phyloP scores from a whole-genome alignment of 2,329 filamentous ascomycete genomes.

The Dactylonectria estremocensis region DNA sequence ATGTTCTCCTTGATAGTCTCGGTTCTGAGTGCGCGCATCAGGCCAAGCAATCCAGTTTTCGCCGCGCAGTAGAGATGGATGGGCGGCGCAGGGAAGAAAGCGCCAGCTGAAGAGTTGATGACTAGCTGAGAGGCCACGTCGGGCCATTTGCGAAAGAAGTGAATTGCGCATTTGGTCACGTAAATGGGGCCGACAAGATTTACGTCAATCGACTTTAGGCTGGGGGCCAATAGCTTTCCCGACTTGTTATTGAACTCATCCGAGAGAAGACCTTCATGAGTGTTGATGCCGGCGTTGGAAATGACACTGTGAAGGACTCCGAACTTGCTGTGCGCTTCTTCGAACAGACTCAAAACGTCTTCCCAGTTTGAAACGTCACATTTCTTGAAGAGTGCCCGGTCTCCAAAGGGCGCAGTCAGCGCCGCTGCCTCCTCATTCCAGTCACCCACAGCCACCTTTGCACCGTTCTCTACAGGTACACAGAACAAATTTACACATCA shows the following conservation, averaged over 20 bases:
- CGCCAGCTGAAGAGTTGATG: slow-evolving; percentile 9
- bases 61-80: slow-evolving; percentile 10
- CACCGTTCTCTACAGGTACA: slow-evolving; percentile 1
- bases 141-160: slow-evolving; percentile 11
- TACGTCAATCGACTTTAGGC: slow-evolving; percentile 8
- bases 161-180: background rate
- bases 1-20: slow-evolving; percentile 6
- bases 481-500: background rate
- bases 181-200: slow-evolving; percentile 7
- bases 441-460: background rate
- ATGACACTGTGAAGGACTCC: slow-evolving; percentile 8
- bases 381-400: slow-evolving; percentile 1
- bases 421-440: slow-evolving; percentile 3
- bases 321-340: slow-evolving; percentile 1
- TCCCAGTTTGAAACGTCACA: slow-evolving; percentile 9
- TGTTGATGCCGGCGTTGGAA: slow-evolving; percentile 12
- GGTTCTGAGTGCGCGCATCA: slow-evolving; percentile 6
- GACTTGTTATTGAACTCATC: background rate
- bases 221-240: background rate
- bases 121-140: slow-evolving; percentile 1
- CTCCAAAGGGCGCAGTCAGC: background rate
- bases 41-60: slow-evolving; percentile 1
- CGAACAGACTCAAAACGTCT: slow-evolving; percentile 2
- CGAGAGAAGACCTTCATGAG: background rate
- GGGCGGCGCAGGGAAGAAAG: slow-evolving; percentile 12